These are phyloP conservation scores for Thalassiosira ordinaria DNA, from an alignment of 352 stramenopile species.

Conservation along the genomic window DNA sequence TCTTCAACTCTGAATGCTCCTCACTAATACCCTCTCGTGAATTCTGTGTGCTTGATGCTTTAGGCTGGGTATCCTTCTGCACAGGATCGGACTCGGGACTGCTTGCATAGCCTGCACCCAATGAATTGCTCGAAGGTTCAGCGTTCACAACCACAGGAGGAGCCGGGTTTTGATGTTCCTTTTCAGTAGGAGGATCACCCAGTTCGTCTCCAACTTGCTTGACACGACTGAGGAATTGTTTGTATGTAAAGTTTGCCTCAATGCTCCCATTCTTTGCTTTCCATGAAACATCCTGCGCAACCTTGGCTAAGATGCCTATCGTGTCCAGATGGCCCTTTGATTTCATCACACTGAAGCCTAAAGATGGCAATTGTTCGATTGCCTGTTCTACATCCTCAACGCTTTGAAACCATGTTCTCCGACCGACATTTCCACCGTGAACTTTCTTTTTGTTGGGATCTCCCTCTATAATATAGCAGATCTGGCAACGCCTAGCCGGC, in stretches of 20 bases:
- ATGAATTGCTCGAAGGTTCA: neutral
- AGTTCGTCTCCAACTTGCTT: conserved; percentile 47
- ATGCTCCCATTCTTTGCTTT: conserved; percentile 56
- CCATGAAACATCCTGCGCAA: conserved; percentile 55
- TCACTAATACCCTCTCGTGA: conserved; percentile 35
- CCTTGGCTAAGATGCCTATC: conserved; percentile 41
- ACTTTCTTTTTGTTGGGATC: conserved; percentile 58
- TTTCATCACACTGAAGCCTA: conserved; percentile 58
- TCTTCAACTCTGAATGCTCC: conserved; percentile 36
- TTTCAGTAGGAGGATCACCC: conserved; percentile 43
- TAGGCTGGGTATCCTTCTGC: neutral
- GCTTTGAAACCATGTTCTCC: conserved; percentile 53
- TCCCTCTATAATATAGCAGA: conserved; percentile 75
- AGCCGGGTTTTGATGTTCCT: conserved; percentile 52
- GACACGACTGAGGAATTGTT: conserved; percentile 48
- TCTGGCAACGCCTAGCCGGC: conserved; percentile 47
- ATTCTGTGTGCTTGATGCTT: conserved; percentile 4
- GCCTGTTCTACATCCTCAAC: conserved; percentile 54
- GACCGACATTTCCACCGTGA: conserved; percentile 61
- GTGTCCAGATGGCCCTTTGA: conserved; percentile 43
- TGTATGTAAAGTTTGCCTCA: conserved; percentile 33
- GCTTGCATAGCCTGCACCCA: neutral
- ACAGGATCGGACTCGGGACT: conserved; percentile 10
- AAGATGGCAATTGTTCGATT: conserved; percentile 35
- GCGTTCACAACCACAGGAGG: conserved; percentile 43